Evolutionary conservation across 2,329 filamentous ascomycete genomes (phyloP).

Genomic region (Pseudocercospora pini-densiflorae): DNA sequence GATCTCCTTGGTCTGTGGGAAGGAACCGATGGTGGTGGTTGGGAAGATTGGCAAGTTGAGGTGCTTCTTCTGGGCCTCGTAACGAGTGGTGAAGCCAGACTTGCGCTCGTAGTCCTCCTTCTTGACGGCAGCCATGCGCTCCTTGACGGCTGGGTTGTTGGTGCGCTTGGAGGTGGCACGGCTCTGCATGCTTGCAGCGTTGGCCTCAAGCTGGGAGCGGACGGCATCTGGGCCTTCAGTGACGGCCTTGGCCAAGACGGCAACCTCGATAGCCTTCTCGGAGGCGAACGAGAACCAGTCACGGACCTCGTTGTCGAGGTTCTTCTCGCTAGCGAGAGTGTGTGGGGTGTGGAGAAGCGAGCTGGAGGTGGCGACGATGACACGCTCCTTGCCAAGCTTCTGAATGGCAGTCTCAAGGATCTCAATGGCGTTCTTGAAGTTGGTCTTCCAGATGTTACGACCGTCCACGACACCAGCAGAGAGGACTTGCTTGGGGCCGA

Average conservation of each 20-base stretch:
- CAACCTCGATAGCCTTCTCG: conserved; percentile 91
- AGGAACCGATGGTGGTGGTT: conserved; percentile 98
- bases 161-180: conserved; percentile 91
- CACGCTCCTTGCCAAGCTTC: conserved; percentile 96
- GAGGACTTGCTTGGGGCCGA: conserved; percentile 86
- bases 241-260: conserved; percentile 94
- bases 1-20: conserved; percentile 99
- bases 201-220: conserved; percentile 88
- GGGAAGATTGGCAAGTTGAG: conserved; percentile 97
- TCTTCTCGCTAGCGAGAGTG: conserved; percentile 98
- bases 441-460: conserved; percentile 99
- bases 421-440: conserved; percentile 95
- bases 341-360: conserved; percentile 98
- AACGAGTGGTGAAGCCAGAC: conserved; percentile 83
- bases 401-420: conserved; percentile 86
- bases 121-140: conserved; percentile 87
- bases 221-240: conserved; percentile 89
- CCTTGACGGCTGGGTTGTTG: conserved; percentile 98
- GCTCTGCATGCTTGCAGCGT: conserved; percentile 90
- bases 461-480: conserved; percentile 97
- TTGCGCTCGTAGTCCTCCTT: conserved; percentile 88
- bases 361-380: conserved; percentile 95
- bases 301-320: conserved; percentile 87
- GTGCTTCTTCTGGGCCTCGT: conserved; percentile 85
- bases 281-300: conserved; percentile 99